A percentile compares a stretch with the other conserved stretches of the same genome.
These are phyloP conservation scores for Fusarium sp. DNA, from an alignment of 2,329 filamentous ascomycete species.

Conservation along the genomic window DNA sequence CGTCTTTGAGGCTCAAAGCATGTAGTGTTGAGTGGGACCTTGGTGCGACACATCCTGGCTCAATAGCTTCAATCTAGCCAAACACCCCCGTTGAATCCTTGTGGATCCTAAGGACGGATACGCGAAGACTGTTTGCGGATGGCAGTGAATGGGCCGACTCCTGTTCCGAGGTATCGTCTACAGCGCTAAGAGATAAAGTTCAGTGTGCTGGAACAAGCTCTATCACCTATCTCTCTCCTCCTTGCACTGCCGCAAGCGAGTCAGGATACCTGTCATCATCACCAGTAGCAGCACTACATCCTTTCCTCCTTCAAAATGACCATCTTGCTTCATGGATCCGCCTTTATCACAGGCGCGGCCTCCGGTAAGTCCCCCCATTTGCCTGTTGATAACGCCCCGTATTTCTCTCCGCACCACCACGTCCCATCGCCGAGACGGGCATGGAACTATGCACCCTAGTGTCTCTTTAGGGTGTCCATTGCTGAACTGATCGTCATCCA, in stretches of 20 bases:
- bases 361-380: constrained; percentile 51
- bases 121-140: not conserved
- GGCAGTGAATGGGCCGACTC: constrained; percentile 15
- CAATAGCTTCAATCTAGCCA: constrained; percentile 31
- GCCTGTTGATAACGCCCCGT: not conserved
- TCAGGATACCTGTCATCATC: not conserved
- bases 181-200: not conserved
- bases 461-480: not conserved
- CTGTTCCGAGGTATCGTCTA: not conserved
- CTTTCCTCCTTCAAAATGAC: constrained; percentile 45
- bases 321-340: constrained; percentile 56
- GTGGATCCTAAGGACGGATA: constrained; percentile 14
- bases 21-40: constrained; percentile 36
- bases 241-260: not conserved
- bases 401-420: not conserved
- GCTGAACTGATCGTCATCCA: constrained; percentile 7
- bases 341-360: constrained; percentile 61
- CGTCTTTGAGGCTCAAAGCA: constrained; percentile 31
- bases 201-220: not conserved
- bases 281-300: not conserved
- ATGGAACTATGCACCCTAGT: not conserved
- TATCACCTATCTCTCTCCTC: not conserved
- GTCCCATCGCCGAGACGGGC: not conserved
- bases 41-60: constrained; percentile 25
- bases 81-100: constrained; percentile 6